Evolutionary conservation across 345 rosid genomes (phyloP).

Genomic region (Conringia planisiliqua): DNA sequence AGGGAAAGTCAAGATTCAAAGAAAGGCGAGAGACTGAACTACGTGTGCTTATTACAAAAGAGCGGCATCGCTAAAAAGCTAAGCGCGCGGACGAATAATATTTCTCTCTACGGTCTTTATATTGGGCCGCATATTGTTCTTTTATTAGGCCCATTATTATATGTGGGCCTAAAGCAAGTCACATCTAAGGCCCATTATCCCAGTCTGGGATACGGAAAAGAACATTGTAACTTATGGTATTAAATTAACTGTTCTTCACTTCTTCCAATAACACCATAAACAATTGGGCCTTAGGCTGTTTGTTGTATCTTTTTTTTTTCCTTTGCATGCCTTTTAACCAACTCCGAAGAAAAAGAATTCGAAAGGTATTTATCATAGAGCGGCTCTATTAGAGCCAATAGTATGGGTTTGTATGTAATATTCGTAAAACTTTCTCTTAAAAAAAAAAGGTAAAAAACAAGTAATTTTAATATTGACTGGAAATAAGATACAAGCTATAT

Average conservation of each 20-base stretch:
- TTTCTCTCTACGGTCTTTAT: not conserved
- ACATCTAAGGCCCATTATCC: not conserved
- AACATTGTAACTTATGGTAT: too few species aligned
- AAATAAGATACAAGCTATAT: not conserved
- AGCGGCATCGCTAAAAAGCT: not conserved
- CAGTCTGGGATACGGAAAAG: too few species aligned
- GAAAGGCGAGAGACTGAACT: slow-evolving; percentile 16
- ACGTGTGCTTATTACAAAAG: slow-evolving; percentile 16
- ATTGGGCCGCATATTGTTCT: not conserved
- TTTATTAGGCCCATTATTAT: not conserved
- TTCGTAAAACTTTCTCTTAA: not conserved
- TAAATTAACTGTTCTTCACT: too few species aligned
- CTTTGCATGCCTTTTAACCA: too few species aligned
- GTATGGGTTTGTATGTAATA: not conserved
- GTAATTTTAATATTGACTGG: not conserved
- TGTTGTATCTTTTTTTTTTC: too few species aligned
- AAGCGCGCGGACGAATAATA: not conserved
- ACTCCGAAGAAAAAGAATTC: too few species aligned
- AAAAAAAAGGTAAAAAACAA: not conserved
- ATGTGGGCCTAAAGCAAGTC: not conserved
- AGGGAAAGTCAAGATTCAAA: slow-evolving; percentile 30
- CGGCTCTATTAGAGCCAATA: too few species aligned
- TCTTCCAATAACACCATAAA: too few species aligned
- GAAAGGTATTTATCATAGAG: too few species aligned
- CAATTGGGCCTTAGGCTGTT: too few species aligned